Conservation (phyloP, 805 yeast species). For the Babjeviella inositovora region DNA sequence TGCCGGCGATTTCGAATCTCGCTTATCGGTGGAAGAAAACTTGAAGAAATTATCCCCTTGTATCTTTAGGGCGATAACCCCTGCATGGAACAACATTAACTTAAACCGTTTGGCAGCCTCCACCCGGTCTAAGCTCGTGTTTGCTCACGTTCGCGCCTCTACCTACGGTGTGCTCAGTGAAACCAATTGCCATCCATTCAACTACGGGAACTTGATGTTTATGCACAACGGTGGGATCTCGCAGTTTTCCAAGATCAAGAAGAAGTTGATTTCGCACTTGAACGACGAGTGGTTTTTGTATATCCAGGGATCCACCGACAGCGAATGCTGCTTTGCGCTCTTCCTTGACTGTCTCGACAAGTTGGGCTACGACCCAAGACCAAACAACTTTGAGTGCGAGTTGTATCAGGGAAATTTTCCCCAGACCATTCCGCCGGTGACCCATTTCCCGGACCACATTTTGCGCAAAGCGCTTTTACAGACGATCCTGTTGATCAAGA, state of each 20-base stretch:
- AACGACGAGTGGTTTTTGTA: constrained; percentile 65
- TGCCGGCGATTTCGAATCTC: too few relatives aligned
- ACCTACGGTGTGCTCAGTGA: constrained; percentile 91
- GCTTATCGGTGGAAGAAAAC: neutral
- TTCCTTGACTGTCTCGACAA: constrained; percentile 62
- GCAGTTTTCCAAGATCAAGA: constrained; percentile 57
- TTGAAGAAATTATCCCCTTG: constrained; percentile 58
- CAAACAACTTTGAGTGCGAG: too few relatives aligned
- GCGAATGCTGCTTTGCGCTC: constrained; percentile 89
- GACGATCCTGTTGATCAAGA: constrained; percentile 61
- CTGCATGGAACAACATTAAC: constrained; percentile 95
- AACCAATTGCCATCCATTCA: constrained; percentile 95
- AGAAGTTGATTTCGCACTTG: constrained; percentile 53
- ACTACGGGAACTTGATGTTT: constrained; percentile 74
- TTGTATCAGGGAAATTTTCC: too few relatives aligned
- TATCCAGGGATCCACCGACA: constrained; percentile 90
- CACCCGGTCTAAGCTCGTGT: constrained; percentile 70
- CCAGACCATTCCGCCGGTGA: constrained; percentile 20
- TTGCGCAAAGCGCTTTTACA: constrained; percentile 54
- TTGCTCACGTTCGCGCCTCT: constrained; percentile 93
- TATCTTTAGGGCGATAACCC: constrained; percentile 88
- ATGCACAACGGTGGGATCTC: constrained; percentile 96
- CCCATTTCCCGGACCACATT: constrained; percentile 33
- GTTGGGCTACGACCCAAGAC: constrained; percentile 59
- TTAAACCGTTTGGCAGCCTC: constrained; percentile 74